These are phyloP conservation scores for Candida nemodendra DNA, from an alignment of 805 yeast genomes.

Conservation along the genomic window DNA sequence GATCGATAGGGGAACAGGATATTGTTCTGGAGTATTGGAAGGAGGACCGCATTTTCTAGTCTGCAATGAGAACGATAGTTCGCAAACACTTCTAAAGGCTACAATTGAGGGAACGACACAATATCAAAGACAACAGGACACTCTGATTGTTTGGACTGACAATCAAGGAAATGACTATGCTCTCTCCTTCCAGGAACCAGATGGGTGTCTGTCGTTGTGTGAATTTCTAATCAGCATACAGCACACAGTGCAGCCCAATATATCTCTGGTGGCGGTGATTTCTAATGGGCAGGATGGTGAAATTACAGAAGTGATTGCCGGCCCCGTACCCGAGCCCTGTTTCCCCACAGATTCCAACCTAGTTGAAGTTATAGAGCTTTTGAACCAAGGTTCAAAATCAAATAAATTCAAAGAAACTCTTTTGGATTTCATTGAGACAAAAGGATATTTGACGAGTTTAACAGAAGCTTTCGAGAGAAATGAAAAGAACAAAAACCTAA, in stretches of 20 bases:
- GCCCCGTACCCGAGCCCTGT: slow-evolving; percentile 72
- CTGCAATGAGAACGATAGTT: slow-evolving; percentile 61
- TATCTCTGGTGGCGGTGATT: slow-evolving; percentile 70
- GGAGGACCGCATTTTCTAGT: slow-evolving; percentile 64
- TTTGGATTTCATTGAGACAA: slow-evolving; percentile 51
- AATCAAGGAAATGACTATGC: slow-evolving; percentile 72
- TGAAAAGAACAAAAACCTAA: slow-evolving; percentile 52
- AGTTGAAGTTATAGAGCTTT: slow-evolving; percentile 48
- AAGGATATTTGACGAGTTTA: slow-evolving; percentile 52
- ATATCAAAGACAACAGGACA: slow-evolving; percentile 92
- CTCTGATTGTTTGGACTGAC: slow-evolving; percentile 93
- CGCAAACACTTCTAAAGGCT: slow-evolving; percentile 60
- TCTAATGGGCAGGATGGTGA: slow-evolving; percentile 48
- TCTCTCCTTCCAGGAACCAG: slow-evolving; percentile 85
- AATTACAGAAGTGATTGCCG: slow-evolving; percentile 73
- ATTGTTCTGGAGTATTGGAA: slow-evolving; percentile 70
- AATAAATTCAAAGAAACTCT: slow-evolving; percentile 62
- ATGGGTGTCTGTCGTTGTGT: slow-evolving; percentile 82
- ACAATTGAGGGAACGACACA: slow-evolving; percentile 72
- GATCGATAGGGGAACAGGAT: slow-evolving; percentile 93
- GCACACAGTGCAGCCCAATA: slow-evolving; percentile 56
- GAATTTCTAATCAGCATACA: slow-evolving; percentile 75
- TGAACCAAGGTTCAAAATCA: slow-evolving; percentile 62
- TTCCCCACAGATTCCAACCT: slow-evolving; percentile 53
- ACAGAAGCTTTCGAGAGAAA: slow-evolving; percentile 51